These are phyloP conservation scores for Ophiocordyceps robertsii DNA, from an alignment of 2,329 filamentous ascomycete species.

Conservation along the genomic window DNA sequence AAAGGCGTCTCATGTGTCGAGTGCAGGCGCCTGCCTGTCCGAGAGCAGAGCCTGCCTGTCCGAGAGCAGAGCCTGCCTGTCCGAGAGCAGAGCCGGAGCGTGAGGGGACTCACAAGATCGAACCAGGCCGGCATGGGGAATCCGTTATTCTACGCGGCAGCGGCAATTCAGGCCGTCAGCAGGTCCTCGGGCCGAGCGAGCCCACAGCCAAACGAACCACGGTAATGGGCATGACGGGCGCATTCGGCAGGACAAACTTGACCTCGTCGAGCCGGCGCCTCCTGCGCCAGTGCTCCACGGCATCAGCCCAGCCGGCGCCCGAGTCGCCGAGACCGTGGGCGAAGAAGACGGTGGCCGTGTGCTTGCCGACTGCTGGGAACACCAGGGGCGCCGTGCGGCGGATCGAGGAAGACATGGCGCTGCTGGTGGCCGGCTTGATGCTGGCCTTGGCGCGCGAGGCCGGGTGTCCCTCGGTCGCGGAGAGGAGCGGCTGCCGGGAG, in stretches of 20 bases:
- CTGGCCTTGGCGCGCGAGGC: neutral
- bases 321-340: conserved; percentile 83
- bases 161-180: neutral
- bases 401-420: conserved; percentile 12
- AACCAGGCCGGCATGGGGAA: conserved; percentile 82
- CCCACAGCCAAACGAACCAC: conserved; percentile 19
- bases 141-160: conserved; percentile 47
- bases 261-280: conserved; percentile 74
- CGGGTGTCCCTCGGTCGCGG: neutral
- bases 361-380: conserved; percentile 65
- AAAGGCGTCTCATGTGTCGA: neutral
- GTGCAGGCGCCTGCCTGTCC: neutral
- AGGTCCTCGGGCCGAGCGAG: neutral
- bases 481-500: too few relatives aligned
- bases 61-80: neutral
- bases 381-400: conserved; percentile 42
- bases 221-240: conserved; percentile 77
- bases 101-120: conserved; percentile 49
- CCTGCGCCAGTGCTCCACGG: conserved; percentile 78
- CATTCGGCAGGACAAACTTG: conserved; percentile 89
- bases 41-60: neutral
- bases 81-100: neutral
- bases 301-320: conserved; percentile 63
- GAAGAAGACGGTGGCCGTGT: conserved; percentile 93
- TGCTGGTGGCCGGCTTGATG: neutral